Conservation (phyloP, 2,329 filamentous ascomycete genomes). For the Blastomyces parvus region DNA sequence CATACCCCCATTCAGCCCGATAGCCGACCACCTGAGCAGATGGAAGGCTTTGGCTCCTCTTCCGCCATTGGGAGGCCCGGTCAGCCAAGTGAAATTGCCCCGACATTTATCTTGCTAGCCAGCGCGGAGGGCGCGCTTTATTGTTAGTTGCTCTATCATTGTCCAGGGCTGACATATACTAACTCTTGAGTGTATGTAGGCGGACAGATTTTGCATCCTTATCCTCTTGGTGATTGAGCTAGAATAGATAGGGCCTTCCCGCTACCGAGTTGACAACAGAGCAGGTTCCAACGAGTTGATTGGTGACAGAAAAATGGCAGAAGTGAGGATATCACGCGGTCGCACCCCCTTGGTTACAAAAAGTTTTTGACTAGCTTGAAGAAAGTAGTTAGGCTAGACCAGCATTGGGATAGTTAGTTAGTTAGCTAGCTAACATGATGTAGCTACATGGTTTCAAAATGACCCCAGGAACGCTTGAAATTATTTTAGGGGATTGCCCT, state of each 20-base stretch:
- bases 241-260: neutral
- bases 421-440: too few relatives aligned
- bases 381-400: too few relatives aligned
- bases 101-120: slow-evolving; percentile 34
- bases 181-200: slow-evolving; percentile 17
- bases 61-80: slow-evolving; percentile 27
- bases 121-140: slow-evolving; percentile 28
- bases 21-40: slow-evolving; percentile 26
- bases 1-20: slow-evolving; percentile 31
- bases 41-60: slow-evolving; percentile 27
- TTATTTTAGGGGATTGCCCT: too few relatives aligned
- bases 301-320: too few relatives aligned
- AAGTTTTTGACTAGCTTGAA: too few relatives aligned
- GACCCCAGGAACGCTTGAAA: too few relatives aligned
- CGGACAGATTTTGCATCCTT: slow-evolving; percentile 29
- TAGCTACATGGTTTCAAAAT: too few relatives aligned
- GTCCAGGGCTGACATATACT: neutral
- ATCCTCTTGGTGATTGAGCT: slow-evolving; percentile 27
- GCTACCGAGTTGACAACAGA: too few relatives aligned
- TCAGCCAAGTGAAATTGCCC: slow-evolving; percentile 32
- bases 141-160: slow-evolving; percentile 21
- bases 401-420: too few relatives aligned
- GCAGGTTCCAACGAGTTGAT: neutral
- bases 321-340: too few relatives aligned
- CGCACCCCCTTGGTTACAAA: too few relatives aligned